phyloP scores from a whole-genome alignment of 305 asterid genomes.

The Fraxinus baroniana region DNA sequence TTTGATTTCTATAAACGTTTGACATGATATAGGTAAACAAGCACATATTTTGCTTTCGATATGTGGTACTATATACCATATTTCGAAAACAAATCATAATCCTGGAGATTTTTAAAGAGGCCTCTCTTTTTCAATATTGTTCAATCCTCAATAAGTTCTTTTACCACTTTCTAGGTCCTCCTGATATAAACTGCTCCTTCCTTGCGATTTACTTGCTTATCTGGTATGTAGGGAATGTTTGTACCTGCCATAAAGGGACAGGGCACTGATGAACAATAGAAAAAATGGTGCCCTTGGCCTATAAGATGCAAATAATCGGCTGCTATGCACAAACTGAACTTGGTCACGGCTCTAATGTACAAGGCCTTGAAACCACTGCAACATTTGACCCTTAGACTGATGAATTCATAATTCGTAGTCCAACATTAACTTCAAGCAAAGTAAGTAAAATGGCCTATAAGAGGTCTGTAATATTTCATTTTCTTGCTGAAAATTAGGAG shows the following conservation, averaged over 20 bases:
- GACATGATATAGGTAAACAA: not conserved
- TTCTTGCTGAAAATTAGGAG: constrained; percentile 12
- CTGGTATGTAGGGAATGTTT: constrained; percentile 82
- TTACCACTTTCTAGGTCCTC: not conserved
- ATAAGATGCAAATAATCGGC: constrained; percentile 97
- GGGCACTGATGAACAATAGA: constrained; percentile 91
- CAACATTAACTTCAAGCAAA: constrained; percentile 96
- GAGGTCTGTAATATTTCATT: constrained; percentile 1
- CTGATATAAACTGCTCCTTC: constrained; percentile 1
- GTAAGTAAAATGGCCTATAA: constrained; percentile 40
- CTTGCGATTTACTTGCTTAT: constrained; percentile 24
- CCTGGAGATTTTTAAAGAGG: not conserved
- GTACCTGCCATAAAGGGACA: constrained; percentile 90
- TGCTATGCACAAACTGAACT: constrained; percentile 99
- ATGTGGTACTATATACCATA: not conserved
- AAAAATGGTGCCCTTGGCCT: constrained; percentile 89
- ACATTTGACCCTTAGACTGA: constrained; percentile 91
- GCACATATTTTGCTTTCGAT: not conserved
- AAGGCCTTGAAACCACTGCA: constrained; percentile 98
- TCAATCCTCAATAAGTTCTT: not conserved
- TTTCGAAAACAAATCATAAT: not conserved
- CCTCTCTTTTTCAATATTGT: not conserved
- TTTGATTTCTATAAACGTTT: not conserved
- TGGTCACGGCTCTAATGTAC: constrained; percentile 98
- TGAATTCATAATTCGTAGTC: constrained; percentile 93